Percentiles rank a stretch among this genome's conserved stretches.
Conservation (phyloP, 352 stramenopile genomes). For the Globisporangium irregulare region DNA sequence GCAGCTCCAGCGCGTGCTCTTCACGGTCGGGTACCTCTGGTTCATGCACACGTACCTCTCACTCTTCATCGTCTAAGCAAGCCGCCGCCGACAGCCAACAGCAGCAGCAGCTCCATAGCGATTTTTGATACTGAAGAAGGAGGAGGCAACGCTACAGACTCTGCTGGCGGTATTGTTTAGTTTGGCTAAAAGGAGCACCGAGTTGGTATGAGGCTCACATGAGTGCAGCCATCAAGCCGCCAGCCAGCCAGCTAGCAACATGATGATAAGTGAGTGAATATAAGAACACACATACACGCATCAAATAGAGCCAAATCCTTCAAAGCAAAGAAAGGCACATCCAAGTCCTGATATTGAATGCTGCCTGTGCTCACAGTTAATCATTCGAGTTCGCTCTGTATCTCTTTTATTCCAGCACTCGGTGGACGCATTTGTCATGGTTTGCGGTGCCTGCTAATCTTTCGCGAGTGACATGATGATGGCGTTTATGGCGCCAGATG, state of each 20-base stretch:
- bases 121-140: background rate
- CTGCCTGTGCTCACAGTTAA: background rate
- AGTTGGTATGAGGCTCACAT: background rate
- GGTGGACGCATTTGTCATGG: background rate
- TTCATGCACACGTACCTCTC: constrained; percentile 78
- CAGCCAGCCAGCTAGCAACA: background rate
- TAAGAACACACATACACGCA: background rate
- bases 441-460: background rate
- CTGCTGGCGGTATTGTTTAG: too few species aligned
- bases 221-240: background rate
- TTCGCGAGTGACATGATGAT: background rate
- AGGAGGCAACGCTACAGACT: too few species aligned
- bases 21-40: constrained; percentile 56
- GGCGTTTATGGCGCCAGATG: background rate
- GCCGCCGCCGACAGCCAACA: too few species aligned
- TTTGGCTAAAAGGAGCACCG: too few species aligned
- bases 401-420: too few species aligned
- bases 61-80: constrained; percentile 27
- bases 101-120: background rate
- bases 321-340: too few species aligned
- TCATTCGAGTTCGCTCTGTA: background rate
- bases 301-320: background rate
- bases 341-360: too few species aligned
- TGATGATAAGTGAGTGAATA: background rate
- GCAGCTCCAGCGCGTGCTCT: constrained; percentile 57